phyloP scores from a whole-genome alignment of 106 monocot species.

The Dendrobium nobile region DNA sequence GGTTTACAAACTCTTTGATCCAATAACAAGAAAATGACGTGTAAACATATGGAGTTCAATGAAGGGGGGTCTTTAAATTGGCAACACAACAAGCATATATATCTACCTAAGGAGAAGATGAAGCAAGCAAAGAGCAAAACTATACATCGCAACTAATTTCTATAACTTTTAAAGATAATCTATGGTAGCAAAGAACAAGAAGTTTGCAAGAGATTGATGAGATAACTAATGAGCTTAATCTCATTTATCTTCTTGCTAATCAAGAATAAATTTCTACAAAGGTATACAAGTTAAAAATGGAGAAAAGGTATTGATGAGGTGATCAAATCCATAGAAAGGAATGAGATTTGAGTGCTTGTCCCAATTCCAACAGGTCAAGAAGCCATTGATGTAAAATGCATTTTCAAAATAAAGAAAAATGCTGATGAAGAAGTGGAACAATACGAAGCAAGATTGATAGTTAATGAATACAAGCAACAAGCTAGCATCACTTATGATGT shows the following conservation, averaged over 20 bases:
- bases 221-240: not conserved
- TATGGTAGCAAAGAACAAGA: not conserved
- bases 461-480: not conserved
- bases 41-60: not conserved
- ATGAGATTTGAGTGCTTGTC: not conserved
- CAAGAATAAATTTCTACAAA: not conserved
- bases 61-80: not conserved
- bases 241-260: not conserved
- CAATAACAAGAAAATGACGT: not conserved
- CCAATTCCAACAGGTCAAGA: not conserved
- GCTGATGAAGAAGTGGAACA: not conserved
- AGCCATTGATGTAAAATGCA: not conserved
- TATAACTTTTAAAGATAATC: not conserved
- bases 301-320: not conserved
- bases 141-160: not conserved
- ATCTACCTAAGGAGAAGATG: not conserved
- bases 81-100: not conserved
- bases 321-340: not conserved
- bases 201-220: not conserved
- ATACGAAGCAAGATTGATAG: not conserved
- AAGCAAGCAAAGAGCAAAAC: not conserved
- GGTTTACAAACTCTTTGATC: not conserved
- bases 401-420: slow-evolving; percentile 4
- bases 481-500: not conserved
- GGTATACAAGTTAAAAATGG: not conserved